phyloP scores from a whole-genome alignment of 2,329 filamentous ascomycete species.

The Furcasterigmium furcatum region DNA sequence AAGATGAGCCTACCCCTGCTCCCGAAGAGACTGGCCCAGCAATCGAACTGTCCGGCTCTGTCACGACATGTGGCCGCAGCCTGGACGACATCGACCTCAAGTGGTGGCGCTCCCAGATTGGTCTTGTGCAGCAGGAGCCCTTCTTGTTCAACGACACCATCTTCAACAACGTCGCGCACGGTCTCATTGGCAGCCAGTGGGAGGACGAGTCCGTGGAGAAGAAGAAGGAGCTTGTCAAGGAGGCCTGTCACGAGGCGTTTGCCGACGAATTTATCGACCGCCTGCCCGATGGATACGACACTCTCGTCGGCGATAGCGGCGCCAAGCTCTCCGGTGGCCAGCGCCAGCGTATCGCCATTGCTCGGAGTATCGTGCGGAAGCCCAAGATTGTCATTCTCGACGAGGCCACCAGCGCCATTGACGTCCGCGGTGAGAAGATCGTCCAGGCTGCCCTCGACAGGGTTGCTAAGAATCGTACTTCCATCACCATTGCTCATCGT shows the following conservation, averaged over 20 bases:
- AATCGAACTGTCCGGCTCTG: conserved; percentile 46
- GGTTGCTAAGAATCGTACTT: conserved; percentile 61
- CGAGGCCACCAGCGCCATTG: conserved; percentile 69
- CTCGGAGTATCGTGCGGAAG: conserved; percentile 68
- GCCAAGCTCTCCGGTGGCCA: conserved; percentile 82
- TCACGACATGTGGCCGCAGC: conserved; percentile 50
- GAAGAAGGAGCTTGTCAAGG: conserved; percentile 57
- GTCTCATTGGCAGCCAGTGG: conserved; percentile 50
- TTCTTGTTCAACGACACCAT: conserved; percentile 67
- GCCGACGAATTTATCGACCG: conserved; percentile 66
- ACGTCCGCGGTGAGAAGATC: conserved; percentile 50
- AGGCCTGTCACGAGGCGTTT: conserved; percentile 65
- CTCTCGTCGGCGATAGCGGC: conserved; percentile 72
- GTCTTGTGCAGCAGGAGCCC: conserved; percentile 66
- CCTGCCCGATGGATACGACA: conserved; percentile 66
- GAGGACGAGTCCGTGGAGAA: conserved; percentile 49
- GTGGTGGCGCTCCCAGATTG: conserved; percentile 61
- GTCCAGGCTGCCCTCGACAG: conserved; percentile 64
- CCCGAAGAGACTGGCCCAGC: conserved; percentile 33
- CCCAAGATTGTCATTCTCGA: conserved; percentile 73
- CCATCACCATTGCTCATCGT: conserved; percentile 71
- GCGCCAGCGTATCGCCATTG: conserved; percentile 78
- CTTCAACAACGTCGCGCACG: conserved; percentile 59
- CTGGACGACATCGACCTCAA: conserved; percentile 59
- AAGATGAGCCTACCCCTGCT: conserved; percentile 15